These are phyloP conservation scores for Epichloe uncinata DNA, from an alignment of 2,329 filamentous ascomycete genomes.

Conservation along the genomic window DNA sequence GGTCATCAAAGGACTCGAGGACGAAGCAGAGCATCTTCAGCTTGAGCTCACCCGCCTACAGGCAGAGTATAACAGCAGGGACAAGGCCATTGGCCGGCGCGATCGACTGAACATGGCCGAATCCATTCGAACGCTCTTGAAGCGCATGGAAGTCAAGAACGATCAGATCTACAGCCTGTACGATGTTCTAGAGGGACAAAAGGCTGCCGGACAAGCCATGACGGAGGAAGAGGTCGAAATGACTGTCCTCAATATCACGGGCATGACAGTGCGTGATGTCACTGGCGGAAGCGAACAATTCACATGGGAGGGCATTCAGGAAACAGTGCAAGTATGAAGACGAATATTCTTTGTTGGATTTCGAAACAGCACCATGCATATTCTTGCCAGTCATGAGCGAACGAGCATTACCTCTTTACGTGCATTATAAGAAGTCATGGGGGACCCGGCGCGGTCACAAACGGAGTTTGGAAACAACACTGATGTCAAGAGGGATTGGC, in stretches of 20 bases:
- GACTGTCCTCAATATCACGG: slow-evolving; percentile 44
- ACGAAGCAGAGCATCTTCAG: slow-evolving; percentile 68
- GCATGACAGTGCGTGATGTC: slow-evolving; percentile 29
- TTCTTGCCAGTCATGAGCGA: background rate
- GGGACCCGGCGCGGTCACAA: background rate
- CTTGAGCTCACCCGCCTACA: slow-evolving; percentile 51
- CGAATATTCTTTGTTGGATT: background rate
- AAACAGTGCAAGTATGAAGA: slow-evolving; percentile 9
- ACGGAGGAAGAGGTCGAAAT: slow-evolving; percentile 49
- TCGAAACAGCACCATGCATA: background rate
- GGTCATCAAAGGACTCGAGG: slow-evolving; percentile 71
- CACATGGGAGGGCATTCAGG: slow-evolving; percentile 28
- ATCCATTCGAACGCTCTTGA: slow-evolving; percentile 47
- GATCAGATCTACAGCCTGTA: slow-evolving; percentile 73
- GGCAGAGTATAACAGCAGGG: slow-evolving; percentile 49
- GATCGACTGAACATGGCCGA: slow-evolving; percentile 48
- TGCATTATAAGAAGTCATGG: background rate
- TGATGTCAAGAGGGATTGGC: background rate
- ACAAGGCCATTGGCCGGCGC: slow-evolving; percentile 52
- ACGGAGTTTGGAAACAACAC: slow-evolving; percentile 1
- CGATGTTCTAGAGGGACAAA: slow-evolving; percentile 69
- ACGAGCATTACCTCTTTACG: background rate
- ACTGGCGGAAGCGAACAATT: slow-evolving; percentile 24
- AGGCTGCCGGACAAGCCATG: slow-evolving; percentile 49
- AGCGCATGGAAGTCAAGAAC: slow-evolving; percentile 56